phyloP scores from a whole-genome alignment of 805 yeast genomes.

The Candida sonorensis region DNA sequence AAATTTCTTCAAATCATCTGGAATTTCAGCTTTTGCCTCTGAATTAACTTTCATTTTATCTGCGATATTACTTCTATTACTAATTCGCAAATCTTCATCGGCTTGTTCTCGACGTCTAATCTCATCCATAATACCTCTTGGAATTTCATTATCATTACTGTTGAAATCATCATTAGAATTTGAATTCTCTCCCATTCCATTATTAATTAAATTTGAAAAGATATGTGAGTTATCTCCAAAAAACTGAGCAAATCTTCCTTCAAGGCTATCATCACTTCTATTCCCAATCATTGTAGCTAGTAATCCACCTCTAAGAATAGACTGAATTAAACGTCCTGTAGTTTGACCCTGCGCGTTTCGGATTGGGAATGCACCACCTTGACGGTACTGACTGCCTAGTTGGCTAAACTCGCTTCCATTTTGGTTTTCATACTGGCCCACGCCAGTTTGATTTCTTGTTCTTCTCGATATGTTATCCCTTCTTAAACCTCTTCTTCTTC shows the following conservation, averaged over 20 bases:
- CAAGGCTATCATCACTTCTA: background rate
- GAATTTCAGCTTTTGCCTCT: constrained; percentile 11
- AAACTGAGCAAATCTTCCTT: background rate
- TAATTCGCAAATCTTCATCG: constrained; percentile 20
- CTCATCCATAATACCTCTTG: constrained; percentile 23
- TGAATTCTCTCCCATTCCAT: too few species aligned
- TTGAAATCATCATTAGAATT: constrained; percentile 3
- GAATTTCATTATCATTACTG: constrained; percentile 15
- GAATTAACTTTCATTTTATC: constrained; percentile 12
- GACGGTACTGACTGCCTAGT: background rate
- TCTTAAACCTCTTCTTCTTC: constrained; percentile 2
- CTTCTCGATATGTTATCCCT: too few species aligned
- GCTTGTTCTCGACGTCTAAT: constrained; percentile 22
- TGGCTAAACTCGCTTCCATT: background rate
- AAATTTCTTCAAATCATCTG: constrained; percentile 5
- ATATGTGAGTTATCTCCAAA: too few species aligned
- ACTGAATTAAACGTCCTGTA: background rate
- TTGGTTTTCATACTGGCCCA: too few species aligned
- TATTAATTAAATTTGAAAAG: too few species aligned
- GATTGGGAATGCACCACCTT: background rate
- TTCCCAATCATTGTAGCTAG: background rate
- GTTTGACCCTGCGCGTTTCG: too few species aligned
- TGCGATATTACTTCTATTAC: constrained; percentile 15
- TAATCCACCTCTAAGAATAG: background rate
- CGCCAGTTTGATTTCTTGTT: too few species aligned